phyloP scores from a whole-genome alignment of 768 basidiomycete species.

The Russula sp. region DNA sequence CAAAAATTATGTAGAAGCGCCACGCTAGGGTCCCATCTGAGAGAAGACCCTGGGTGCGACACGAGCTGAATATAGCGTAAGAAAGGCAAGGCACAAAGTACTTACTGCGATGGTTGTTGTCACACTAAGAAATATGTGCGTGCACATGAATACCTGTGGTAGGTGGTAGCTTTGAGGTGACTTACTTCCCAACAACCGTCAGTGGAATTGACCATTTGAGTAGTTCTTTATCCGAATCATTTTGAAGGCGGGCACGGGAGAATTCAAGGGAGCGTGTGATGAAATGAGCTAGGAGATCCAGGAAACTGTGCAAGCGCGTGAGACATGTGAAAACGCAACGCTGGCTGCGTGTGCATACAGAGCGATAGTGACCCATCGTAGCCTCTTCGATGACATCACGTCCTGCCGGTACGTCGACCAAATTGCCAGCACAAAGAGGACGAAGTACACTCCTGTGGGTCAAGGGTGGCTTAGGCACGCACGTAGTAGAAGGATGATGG shows the following conservation, averaged over 20 bases:
- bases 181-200: constrained; percentile 11
- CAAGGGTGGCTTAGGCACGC: background rate
- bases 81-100: background rate
- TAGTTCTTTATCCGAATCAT: constrained; percentile 17
- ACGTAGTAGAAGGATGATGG: background rate
- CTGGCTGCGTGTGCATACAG: constrained; percentile 21
- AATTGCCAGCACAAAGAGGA: constrained; percentile 25
- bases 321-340: constrained; percentile 25
- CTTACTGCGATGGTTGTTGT: constrained; percentile 13
- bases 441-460: constrained; percentile 24
- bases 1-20: constrained; percentile 27
- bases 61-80: background rate
- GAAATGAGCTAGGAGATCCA: constrained; percentile 25
- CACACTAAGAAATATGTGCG: background rate
- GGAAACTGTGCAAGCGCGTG: constrained; percentile 19
- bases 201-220: constrained; percentile 24
- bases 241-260: constrained; percentile 21
- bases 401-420: constrained; percentile 24
- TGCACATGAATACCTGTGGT: background rate
- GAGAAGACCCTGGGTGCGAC: constrained; percentile 22
- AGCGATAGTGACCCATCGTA: constrained; percentile 22
- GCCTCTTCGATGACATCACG: constrained; percentile 10
- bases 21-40: constrained; percentile 27
- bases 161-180: background rate
- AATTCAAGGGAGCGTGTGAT: constrained; percentile 25